Percentiles rank a stretch among this genome's conserved stretches.
Conservation (phyloP, 2,329 filamentous ascomycete species). For the Camptophora hylomeconis region DNA sequence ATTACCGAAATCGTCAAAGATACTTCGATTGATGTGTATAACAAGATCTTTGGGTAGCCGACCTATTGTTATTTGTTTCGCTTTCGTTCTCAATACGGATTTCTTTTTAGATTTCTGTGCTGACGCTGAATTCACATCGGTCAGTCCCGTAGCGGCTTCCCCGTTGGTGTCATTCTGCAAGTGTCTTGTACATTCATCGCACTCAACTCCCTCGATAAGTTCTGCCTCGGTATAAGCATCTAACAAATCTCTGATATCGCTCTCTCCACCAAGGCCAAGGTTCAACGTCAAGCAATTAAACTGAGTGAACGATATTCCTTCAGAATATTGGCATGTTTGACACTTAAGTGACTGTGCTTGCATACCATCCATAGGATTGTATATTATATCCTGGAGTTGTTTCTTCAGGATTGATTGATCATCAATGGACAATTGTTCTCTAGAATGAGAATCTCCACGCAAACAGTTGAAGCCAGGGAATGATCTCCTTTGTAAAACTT, state of each 20-base stretch:
- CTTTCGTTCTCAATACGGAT: slow-evolving; percentile 63
- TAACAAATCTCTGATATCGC: slow-evolving; percentile 65
- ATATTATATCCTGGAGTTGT: no score
- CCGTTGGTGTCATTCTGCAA: slow-evolving; percentile 1
- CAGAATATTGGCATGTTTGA: slow-evolving; percentile 69
- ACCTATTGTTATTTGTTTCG: slow-evolving; percentile 75
- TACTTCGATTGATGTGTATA: slow-evolving; percentile 80
- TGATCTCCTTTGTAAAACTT: slow-evolving; percentile 8
- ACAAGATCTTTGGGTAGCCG: slow-evolving; percentile 68
- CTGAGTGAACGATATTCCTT: slow-evolving; percentile 77
- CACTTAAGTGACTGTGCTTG: slow-evolving; percentile 83
- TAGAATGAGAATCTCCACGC: no score
- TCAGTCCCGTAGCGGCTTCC: not conserved
- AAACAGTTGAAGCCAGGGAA: slow-evolving; percentile 10
- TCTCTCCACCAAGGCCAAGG: slow-evolving; percentile 51
- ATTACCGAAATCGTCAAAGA: slow-evolving; percentile 69
- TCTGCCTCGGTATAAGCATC: slow-evolving; percentile 78
- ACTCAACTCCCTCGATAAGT: slow-evolving; percentile 78
- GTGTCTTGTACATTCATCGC: slow-evolving; percentile 64
- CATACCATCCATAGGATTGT: slow-evolving; percentile 77
- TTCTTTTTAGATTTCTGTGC: slow-evolving; percentile 20
- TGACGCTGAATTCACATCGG: not conserved
- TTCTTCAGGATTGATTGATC: no score
- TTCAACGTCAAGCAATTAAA: slow-evolving; percentile 90
- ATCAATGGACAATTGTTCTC: no score